These are phyloP conservation scores for Lentinus tigrinus DNA, from an alignment of 768 basidiomycete species.

Conservation along the genomic window DNA sequence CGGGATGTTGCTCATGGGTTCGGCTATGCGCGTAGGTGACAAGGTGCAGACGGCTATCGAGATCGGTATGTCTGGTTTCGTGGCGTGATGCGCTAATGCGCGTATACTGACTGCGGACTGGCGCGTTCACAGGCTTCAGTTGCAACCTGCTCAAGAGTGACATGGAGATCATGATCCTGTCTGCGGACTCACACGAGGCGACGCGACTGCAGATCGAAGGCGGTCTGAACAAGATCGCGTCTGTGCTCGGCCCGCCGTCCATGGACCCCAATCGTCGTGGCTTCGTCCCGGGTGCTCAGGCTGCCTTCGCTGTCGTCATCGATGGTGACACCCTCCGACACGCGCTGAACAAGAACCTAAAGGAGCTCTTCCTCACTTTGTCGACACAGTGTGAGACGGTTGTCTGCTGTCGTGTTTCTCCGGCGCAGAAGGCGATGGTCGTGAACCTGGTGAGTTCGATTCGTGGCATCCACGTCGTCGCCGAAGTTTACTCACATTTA, in stretches of 20 bases:
- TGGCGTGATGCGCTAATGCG: too few relatives aligned
- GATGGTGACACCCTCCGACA: conserved; percentile 90
- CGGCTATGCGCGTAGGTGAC: conserved; percentile 63
- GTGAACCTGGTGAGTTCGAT: conserved; percentile 73
- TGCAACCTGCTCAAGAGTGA: conserved; percentile 92
- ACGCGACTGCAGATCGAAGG: conserved; percentile 87
- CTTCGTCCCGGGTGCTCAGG: conserved; percentile 61
- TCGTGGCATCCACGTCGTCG: neutral
- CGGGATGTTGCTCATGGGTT: neutral
- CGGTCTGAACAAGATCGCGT: conserved; percentile 92
- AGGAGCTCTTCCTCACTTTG: conserved; percentile 84
- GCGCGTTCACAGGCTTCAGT: conserved; percentile 56
- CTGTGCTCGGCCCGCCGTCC: conserved; percentile 74
- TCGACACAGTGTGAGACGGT: conserved; percentile 97
- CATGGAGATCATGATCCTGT: conserved; percentile 98
- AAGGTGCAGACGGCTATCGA: conserved; percentile 98
- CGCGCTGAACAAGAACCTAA: conserved; percentile 75
- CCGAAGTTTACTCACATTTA: neutral
- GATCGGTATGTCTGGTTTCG: conserved; percentile 51
- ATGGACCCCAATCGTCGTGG: conserved; percentile 61
- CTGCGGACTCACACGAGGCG: conserved; percentile 73
- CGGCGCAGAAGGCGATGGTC: conserved; percentile 96
- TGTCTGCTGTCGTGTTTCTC: conserved; percentile 96
- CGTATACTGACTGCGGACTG: neutral
- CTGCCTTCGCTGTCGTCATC: conserved; percentile 91